Evolutionary conservation across 495 filamentous ascomycete genomes (phyloP), one percentile per base, ranked within the genome.

Genomic region (Xylaria palmicola): DNA sequence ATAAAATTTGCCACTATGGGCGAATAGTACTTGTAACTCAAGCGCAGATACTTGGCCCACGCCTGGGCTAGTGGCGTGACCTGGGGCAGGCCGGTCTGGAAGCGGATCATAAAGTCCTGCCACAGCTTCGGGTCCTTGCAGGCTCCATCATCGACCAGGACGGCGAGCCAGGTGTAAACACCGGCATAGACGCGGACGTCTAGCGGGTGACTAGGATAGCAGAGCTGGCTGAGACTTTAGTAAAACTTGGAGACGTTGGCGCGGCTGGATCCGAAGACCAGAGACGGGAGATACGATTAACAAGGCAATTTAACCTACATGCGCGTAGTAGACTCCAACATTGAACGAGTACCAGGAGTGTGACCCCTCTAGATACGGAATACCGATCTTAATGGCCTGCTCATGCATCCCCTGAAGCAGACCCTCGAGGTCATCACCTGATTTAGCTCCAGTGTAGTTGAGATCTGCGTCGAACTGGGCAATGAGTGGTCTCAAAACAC

Each of bases 101-200:
- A 66, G 41, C 55, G 53, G 43, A 32, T 62, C 48, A 41, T 66
- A 50, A 47, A 66, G 56, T 37, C 41, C 30, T 44, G 57, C 48
- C 24, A 55, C 36, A 32, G 51, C 44, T 26, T 37, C 0, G 44
- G 43, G 3, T 24, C 41, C 40, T 56, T 36, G 6, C 26, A 45
- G 17, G 64, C 48, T 24, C 40, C 27, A 27, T 66, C 60, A 22
- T 66, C 64, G 12, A 66, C 48, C 27, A 62, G n/a, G n/a, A 59
- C 40, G 12, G 53, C 54, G 6, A 66, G 30, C 64, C 64, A 66
- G 15, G 64, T 62, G 27, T 39, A 66, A 24, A 66, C 51, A n/a
- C 64, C 64, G 39, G 59, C 41, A 34, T 66, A 59, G 12, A 66
- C 24, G 10, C 62, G 54, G n/a, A 63, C 55, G 10, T 65, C 54